phyloP scores from a whole-genome alignment of 1,139 yeast species.

The Hemisphaericaspora lyxosophila region DNA sequence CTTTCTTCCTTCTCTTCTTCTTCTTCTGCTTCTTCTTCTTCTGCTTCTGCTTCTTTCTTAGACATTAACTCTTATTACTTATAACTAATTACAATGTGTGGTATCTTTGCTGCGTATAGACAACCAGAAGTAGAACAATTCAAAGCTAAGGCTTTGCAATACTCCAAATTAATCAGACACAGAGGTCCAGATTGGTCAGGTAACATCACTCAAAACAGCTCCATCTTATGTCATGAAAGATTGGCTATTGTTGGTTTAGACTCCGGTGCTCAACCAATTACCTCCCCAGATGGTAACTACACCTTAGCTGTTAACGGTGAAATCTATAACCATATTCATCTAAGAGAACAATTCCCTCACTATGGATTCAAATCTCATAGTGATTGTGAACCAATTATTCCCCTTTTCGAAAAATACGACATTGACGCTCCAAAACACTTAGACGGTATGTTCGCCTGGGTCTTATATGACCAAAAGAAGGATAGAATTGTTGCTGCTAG shows the following conservation, averaged over 20 bases:
- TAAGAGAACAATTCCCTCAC: constrained; percentile 71
- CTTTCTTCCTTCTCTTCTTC: not conserved
- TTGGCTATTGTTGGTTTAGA: constrained; percentile 94
- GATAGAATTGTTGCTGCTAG: constrained; percentile 95
- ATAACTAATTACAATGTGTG: constrained; percentile 94
- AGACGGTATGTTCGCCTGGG: constrained; percentile 99
- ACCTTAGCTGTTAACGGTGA: constrained; percentile 93
- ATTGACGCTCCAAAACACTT: constrained; percentile 86
- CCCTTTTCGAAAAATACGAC: constrained; percentile 82
- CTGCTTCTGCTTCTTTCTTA: not conserved
- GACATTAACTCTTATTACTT: no score
- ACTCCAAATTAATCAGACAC: constrained; percentile 91
- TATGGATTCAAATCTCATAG: constrained; percentile 83
- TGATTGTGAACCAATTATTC: constrained; percentile 97
- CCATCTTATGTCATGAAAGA: constrained; percentile 90
- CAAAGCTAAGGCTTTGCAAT: constrained; percentile 84
- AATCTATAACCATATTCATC: constrained; percentile 90
- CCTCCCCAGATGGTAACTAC: constrained; percentile 71
- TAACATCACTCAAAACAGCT: constrained; percentile 71
- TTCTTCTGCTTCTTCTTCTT: not conserved
- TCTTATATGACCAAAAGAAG: constrained; percentile 74
- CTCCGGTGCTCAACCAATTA: constrained; percentile 97
- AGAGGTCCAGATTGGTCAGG: constrained; percentile 99
- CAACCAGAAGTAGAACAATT: constrained; percentile 77
- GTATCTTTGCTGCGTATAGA: constrained; percentile 89